Base-by-base conservation (phyloP, 805 yeast genomes). In the Millerozyma miso region DNA sequence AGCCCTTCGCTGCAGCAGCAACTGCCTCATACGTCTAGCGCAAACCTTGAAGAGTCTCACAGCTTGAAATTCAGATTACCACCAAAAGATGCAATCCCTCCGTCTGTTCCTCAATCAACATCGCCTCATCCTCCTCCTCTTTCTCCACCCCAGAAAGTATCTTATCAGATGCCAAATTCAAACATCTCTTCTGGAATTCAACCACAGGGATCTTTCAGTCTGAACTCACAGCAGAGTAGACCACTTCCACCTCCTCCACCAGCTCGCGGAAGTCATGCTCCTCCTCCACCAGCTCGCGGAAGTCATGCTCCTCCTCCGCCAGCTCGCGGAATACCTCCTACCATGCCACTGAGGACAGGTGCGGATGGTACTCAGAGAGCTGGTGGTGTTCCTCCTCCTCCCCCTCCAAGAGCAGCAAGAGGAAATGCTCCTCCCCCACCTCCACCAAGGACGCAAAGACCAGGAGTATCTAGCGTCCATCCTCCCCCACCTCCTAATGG, bases 61-160 rank as follows among this genome's bases (percentile, higher is more conserved):
- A 18, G 26, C 13, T 23, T 16, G n/a, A 49, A 53, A 33, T 68
- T 69, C 54, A 61, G 71, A 48, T 57, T 65, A 13, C 73, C 74
- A 13, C 73, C 72, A 17, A 47, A 59, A 33, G 52, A 50, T 38
- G 64, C 65, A 2, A 43, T 51, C 4, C 56, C 63, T 4, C 71
- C 71, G 7, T 56, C 60, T 10, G 60, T 61, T 2, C 40, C 44
- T 13, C 54, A 53, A 41, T 35, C 61, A 10, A 44, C 39, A 38
- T 39, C 52, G 10, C 49, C 54, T 10, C 56, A 59, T 2, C 57
- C 58, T 2, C 45, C 10, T 6, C 2, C 41, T 2, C 19, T 23
- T n/a, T 45, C 35, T 32, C 39, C 20, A 29, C 31, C 38, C 5
- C 39, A 15, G 38, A 33, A 33, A 29, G 29, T 32, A 5, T 35